These are phyloP conservation scores for Ustilago sp. DNA, from an alignment of 1,284 basidiomycete genomes.

Conservation along the genomic window DNA sequence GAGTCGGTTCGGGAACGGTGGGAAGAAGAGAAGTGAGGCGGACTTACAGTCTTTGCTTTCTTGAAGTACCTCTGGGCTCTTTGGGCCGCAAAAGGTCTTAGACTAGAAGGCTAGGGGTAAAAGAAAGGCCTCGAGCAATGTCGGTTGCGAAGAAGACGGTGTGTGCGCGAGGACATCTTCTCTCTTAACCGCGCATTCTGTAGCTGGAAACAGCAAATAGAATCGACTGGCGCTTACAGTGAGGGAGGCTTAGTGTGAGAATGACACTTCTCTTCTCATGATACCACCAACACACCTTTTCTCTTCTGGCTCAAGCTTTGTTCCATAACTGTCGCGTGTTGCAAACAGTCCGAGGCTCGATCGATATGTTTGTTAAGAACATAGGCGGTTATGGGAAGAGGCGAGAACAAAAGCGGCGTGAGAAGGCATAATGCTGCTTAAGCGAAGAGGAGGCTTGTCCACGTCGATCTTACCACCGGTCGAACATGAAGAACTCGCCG, in stretches of 20 bases:
- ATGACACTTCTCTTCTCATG: too few relatives aligned
- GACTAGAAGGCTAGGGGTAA: neutral
- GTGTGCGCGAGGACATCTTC: neutral
- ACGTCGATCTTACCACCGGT: conserved; percentile 6
- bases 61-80: neutral
- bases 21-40: neutral
- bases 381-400: too few relatives aligned
- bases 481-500: neutral
- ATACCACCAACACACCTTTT: too few relatives aligned
- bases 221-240: too few relatives aligned
- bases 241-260: too few relatives aligned
- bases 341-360: too few relatives aligned
- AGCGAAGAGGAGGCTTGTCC: conserved; percentile 9
- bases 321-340: too few relatives aligned
- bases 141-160: neutral
- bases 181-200: neutral
- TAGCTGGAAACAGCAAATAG: neutral
- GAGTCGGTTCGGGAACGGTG: neutral
- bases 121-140: neutral
- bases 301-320: too few relatives aligned
- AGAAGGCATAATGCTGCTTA: neutral
- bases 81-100: neutral
- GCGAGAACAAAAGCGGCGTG: neutral
- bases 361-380: too few relatives aligned
- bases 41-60: neutral